These are phyloP conservation scores for Cynara cardunculus DNA, from an alignment of 129 eudicot genomes.

Conservation along the genomic window DNA sequence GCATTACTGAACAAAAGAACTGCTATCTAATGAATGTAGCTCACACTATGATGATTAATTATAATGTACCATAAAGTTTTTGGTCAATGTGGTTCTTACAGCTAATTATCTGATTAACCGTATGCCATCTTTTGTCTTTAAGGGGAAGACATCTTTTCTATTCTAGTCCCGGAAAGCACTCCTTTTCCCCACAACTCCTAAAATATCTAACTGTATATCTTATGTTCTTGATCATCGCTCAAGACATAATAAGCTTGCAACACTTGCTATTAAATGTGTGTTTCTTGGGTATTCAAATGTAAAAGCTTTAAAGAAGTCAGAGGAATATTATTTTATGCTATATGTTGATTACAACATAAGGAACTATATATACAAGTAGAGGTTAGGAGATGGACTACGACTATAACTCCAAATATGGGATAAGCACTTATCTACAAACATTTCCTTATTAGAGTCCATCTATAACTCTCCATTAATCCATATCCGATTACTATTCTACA, in stretches of 20 bases:
- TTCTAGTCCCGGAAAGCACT: not conserved
- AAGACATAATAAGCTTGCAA: not conserved
- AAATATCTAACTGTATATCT: not conserved
- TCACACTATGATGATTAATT: not conserved
- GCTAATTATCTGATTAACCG: too few relatives aligned
- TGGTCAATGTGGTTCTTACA: not conserved
- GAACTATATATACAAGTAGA: too few relatives aligned
- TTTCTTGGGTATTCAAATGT: not conserved
- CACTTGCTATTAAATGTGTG: not conserved
- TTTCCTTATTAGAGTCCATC: too few relatives aligned
- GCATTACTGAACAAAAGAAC: not conserved
- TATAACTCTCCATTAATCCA: too few relatives aligned
- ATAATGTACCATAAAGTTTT: not conserved
- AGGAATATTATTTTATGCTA: too few relatives aligned
- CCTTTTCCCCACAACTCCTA: not conserved
- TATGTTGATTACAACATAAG: too few relatives aligned
- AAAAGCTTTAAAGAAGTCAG: too few relatives aligned
- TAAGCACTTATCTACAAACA: too few relatives aligned
- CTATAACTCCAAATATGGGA: too few relatives aligned
- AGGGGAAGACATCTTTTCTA: not conserved
- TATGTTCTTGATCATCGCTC: not conserved
- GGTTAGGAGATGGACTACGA: too few relatives aligned
- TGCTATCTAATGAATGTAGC: not conserved
- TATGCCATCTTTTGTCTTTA: not conserved
- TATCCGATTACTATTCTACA: too few relatives aligned